Evolutionary conservation across 306 rosid genomes (phyloP).

Genomic region (Trifolium dubium): DNA sequence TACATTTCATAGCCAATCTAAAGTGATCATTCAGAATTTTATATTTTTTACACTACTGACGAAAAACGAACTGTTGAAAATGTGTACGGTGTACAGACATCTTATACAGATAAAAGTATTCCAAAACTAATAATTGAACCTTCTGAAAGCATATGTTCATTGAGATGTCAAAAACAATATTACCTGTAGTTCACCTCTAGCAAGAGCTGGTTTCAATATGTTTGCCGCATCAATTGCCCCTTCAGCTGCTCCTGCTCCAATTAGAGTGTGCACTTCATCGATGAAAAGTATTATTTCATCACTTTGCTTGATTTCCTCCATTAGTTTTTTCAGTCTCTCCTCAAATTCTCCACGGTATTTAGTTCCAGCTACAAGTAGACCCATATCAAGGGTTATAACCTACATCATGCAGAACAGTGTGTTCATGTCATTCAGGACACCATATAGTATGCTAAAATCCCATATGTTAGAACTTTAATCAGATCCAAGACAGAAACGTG

Average conservation of each 20-base stretch:
- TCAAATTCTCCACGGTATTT: conserved; percentile 99
- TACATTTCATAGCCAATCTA: neutral
- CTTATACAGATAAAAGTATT: neutral
- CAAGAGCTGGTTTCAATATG: conserved; percentile 94
- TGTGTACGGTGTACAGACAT: neutral
- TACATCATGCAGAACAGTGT: conserved; percentile 44
- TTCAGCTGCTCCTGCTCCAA: conserved; percentile 99
- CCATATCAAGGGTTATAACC: conserved; percentile 98
- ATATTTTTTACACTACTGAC: neutral
- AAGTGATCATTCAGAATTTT: conserved; percentile 11
- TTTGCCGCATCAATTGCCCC: conserved; percentile 98
- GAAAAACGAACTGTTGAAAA: neutral
- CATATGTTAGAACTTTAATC: conserved; percentile 1
- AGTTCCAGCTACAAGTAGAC: conserved; percentile 97
- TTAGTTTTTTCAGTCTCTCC: conserved; percentile 90
- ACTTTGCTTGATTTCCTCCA: conserved; percentile 98
- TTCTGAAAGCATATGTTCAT: neutral
- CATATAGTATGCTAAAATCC: neutral
- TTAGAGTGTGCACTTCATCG: conserved; percentile 93
- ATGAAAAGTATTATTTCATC: conserved; percentile 92
- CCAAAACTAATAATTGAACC: neutral
- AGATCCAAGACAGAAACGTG: neutral
- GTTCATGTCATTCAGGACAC: conserved; percentile 26
- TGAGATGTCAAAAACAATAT: conserved; percentile 3
- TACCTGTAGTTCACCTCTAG: conserved; percentile 98